Evolutionary conservation across 1,284 basidiomycete genomes (phyloP), one percentile per base, ranked within the genome.

Genomic region (Sporisorium reilianum): DNA sequence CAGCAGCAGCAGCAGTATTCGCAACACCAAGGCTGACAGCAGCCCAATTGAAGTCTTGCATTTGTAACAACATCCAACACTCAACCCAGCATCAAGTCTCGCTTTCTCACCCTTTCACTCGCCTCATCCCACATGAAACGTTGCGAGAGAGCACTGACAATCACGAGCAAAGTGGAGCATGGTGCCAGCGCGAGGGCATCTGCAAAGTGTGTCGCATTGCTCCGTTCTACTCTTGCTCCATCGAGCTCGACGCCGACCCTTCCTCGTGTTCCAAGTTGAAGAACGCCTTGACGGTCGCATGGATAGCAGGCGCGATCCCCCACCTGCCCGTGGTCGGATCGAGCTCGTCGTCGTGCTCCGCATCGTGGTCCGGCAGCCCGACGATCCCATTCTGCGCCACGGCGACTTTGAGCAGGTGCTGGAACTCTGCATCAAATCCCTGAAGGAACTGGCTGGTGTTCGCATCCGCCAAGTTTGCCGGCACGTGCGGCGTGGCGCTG

Each of bases 211-310:
- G 18, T 4, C 36, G 18, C 36, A 41, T 20, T 41, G 38, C n/a
- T 9, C 16, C 18, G 9, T 30, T 9, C n/a, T 14, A 38, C 53
- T 55, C 40, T 57, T 34, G 18, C 49, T 48, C 46, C 46, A 48
- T 30, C 28, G 46, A 48, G n/a, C 46, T 45, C 5, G 26, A 28
- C n/a, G 41, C 51, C 2, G 20, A 40, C 11, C 32, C 40, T 2
- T 41, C 56, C 2, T 55, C 65, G 5, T 42, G 23, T 2, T 64
- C 45, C 11, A 74, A 30, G 1, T 44, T 36, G 28, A 74, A 74
- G 28, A 74, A 74, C 4, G 71, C 71, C 34, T 55, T 59, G 0
- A 74, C 41, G 0, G 51, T 45, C 0, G 71, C 71, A 22, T 57
- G 25, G 7, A 74, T 18, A 1, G 58, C 50, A 0, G 62, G 32